These are phyloP conservation scores for Diaporthe ampelina DNA, from an alignment of 2,329 filamentous ascomycete species.

Conservation along the genomic window DNA sequence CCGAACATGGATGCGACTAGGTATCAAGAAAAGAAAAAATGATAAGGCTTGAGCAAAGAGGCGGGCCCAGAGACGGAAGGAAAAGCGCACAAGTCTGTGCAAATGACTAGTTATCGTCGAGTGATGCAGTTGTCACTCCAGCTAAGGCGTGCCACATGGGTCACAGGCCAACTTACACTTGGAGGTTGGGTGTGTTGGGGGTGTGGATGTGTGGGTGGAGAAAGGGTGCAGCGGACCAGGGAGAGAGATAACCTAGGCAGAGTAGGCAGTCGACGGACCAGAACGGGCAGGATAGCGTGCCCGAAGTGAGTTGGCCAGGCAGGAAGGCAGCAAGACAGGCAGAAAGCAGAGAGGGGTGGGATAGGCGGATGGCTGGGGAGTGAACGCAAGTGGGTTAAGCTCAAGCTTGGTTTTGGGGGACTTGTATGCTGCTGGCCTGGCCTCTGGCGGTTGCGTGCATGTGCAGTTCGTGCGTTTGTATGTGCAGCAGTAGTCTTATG, in stretches of 20 bases:
- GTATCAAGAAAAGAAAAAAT: background rate
- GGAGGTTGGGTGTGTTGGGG: conserved; percentile 25
- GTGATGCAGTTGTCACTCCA: conserved; percentile 17
- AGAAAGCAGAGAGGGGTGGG: conserved; percentile 7
- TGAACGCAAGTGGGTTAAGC: background rate
- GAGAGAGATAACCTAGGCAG: conserved; percentile 18
- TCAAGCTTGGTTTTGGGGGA: background rate
- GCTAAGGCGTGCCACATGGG: conserved; percentile 22
- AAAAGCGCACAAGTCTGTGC: conserved; percentile 25
- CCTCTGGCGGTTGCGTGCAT: conserved; percentile 11
- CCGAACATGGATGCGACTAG: conserved; percentile 32
- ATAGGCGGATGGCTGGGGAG: conserved; percentile 11
- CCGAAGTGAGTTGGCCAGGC: conserved; percentile 15
- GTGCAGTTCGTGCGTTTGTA: conserved; percentile 3
- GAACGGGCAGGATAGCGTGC: background rate
- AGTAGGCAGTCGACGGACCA: background rate
- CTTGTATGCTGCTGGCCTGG: background rate
- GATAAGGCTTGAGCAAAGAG: conserved; percentile 29
- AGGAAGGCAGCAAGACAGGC: background rate
- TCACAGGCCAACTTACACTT: conserved; percentile 25
- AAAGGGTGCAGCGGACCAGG: background rate
- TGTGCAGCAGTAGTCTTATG: background rate
- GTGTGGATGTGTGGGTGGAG: conserved; percentile 22
- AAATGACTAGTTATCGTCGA: conserved; percentile 32
- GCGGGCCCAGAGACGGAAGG: background rate